Evolutionary conservation across 1,284 basidiomycete species (phyloP).

Genomic region (Ceratobasidium sp.): DNA sequence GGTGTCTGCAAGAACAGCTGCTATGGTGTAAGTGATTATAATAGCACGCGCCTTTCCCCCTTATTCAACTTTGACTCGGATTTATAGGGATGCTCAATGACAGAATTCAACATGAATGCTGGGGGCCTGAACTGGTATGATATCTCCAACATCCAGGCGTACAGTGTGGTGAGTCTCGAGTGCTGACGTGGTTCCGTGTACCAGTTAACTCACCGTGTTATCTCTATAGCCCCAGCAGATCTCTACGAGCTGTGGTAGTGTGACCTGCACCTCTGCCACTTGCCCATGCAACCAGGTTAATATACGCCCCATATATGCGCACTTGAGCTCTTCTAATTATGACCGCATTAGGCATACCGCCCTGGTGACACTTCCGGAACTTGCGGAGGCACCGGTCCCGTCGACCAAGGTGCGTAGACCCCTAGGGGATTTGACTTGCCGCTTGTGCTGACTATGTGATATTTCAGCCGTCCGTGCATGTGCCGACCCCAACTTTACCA

Average conservation of each 20-base stretch:
- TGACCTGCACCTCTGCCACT: constrained; percentile 41
- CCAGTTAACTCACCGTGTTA: neutral
- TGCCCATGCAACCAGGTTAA: constrained; percentile 44
- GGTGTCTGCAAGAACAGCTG: constrained; percentile 44
- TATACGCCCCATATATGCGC: neutral
- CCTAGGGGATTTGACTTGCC: neutral
- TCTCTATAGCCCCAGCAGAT: neutral
- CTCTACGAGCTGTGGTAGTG: constrained; percentile 24
- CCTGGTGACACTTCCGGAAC: constrained; percentile 41
- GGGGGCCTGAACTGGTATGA: constrained; percentile 41
- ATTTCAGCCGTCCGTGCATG: constrained; percentile 34
- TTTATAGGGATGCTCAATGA: constrained; percentile 29
- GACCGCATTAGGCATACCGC: constrained; percentile 13
- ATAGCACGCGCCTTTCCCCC: neutral
- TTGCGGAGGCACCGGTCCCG: constrained; percentile 28
- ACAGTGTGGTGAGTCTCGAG: constrained; percentile 34
- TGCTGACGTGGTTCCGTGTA: neutral
- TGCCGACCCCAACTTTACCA: constrained; percentile 36
- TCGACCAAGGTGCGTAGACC: constrained; percentile 9
- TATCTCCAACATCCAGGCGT: constrained; percentile 46
- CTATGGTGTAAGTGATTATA: constrained; percentile 30
- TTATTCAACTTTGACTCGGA: neutral
- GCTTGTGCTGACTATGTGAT: neutral
- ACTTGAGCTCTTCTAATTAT: neutral
- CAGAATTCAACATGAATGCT: constrained; percentile 41